These are phyloP conservation scores for Endoconidiophora polonica DNA, from an alignment of 2,329 filamentous ascomycete species.

Conservation along the genomic window DNA sequence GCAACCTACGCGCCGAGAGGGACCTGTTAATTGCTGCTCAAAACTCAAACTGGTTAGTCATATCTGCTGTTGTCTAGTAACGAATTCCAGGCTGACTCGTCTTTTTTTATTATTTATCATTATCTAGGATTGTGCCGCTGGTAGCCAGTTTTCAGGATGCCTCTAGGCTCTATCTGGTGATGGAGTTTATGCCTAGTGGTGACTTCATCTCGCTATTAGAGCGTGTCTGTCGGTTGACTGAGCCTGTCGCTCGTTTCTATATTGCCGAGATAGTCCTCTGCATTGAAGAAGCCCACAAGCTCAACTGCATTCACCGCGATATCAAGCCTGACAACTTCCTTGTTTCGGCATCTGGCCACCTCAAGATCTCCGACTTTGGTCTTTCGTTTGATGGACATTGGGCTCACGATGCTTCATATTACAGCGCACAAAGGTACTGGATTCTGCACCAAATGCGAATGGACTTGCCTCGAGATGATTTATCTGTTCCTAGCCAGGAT, in stretches of 20 bases:
- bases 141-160: constrained; percentile 80
- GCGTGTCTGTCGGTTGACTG: constrained; percentile 66
- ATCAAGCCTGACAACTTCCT: constrained; percentile 97
- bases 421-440: constrained; percentile 64
- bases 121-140: constrained; percentile 60
- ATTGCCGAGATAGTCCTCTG: constrained; percentile 91
- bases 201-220: constrained; percentile 83
- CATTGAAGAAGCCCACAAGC: constrained; percentile 76
- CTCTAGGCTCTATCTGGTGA: constrained; percentile 74
- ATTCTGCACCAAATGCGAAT: constrained; percentile 64
- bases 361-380: constrained; percentile 94
- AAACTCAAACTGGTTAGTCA: constrained; percentile 56
- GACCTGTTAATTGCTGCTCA: constrained; percentile 84
- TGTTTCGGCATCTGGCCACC: constrained; percentile 69
- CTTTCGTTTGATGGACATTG: constrained; percentile 91
- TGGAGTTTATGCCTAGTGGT: constrained; percentile 96
- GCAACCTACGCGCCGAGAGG: constrained; percentile 75
- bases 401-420: constrained; percentile 80
- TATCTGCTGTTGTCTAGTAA: not conserved
- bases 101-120: not conserved
- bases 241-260: constrained; percentile 69
- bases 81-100: not conserved
- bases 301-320: constrained; percentile 86
- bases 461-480: constrained; percentile 48
- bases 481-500: constrained; percentile 23